Base-by-base conservation (phyloP, 495 filamentous ascomycete genomes). In the Penicillium crystallinum region DNA sequence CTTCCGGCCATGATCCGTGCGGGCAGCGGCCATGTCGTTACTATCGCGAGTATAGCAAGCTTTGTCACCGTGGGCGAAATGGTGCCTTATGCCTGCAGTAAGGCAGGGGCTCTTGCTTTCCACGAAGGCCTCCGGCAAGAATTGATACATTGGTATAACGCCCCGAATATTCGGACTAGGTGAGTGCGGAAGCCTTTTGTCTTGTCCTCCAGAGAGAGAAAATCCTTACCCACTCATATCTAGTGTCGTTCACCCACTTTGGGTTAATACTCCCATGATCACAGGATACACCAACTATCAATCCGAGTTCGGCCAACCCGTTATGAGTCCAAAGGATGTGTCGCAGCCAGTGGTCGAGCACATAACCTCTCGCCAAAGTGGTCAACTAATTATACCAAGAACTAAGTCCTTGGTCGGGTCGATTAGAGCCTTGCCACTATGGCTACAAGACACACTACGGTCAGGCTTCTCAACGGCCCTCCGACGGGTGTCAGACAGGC, bases 191-290 rank as follows among this genome's bases (percentile, higher is more conserved):
- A 12, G 7, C 19, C 14, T 34, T 34, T 3, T 27, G 7, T 27
- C 7, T 27, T 27, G 3, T 3, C 3, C 3, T 27, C 23, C 7
- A 27, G 7, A 27, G 7, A 3, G 7, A 27, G 7, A 7, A 27
- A 27, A 7, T 7, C 23, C 23, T 3, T 27, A 7, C 19, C 1
- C 11, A 21, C 34, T 14, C 15, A 14, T 19, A 11, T 2, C 30
- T 31, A 66, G 61, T 40, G 57, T 62, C 42, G 18, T 66, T 35
- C 61, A 64, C 33, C 63, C 63, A 1, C 72, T 86, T 3, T 58
- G 82, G 19, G 78, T 86, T 41, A 29, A 79, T 73, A 49, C 83
- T 71, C 57, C 78, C 75, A 10, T 83, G 77, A 63, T 81, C 76
- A 39, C 76, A 68, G 54, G 86, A 76, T 21, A 57, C 71, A 49